phyloP scores from a whole-genome alignment of 192 early-diverging fungal genomes.

The Bifiguratus adelaidae region DNA sequence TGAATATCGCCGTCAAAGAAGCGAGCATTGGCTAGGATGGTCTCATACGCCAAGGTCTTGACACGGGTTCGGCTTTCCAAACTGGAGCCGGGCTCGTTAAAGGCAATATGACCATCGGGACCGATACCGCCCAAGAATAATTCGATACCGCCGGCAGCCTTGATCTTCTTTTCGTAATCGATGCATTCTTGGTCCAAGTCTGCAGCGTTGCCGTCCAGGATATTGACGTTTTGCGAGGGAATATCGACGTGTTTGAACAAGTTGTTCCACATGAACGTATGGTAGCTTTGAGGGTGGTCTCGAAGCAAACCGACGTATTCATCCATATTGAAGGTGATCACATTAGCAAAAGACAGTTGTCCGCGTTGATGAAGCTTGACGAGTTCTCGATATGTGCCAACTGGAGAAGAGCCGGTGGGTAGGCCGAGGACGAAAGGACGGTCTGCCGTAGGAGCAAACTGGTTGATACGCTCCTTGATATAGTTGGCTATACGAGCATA shows the following conservation, averaged over 20 bases:
- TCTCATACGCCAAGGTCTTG: slow-evolving; percentile 84
- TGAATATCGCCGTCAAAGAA: slow-evolving; percentile 78
- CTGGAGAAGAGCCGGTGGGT: slow-evolving; percentile 71
- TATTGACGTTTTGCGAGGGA: slow-evolving; percentile 69
- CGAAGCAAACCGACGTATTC: too few relatives aligned
- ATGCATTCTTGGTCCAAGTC: slow-evolving; percentile 74
- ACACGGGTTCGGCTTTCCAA: slow-evolving; percentile 71
- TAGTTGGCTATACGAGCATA: slow-evolving; percentile 45
- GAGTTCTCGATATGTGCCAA: slow-evolving; percentile 65
- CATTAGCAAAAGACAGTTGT: slow-evolving; percentile 61
- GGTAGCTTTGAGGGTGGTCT: slow-evolving; percentile 82
- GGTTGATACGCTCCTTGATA: slow-evolving; percentile 63
- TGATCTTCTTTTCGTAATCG: slow-evolving; percentile 72
- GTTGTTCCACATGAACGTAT: slow-evolving; percentile 88
- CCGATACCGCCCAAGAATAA: slow-evolving; percentile 79
- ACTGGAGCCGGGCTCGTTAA: slow-evolving; percentile 85
- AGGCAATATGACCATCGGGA: slow-evolving; percentile 87
- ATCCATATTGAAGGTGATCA: slow-evolving; percentile 84
- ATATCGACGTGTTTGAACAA: slow-evolving; percentile 86
- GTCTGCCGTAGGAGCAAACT: slow-evolving; percentile 58
- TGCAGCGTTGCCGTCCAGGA: slow-evolving; percentile 78
- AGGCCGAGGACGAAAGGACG: slow-evolving; percentile 75
- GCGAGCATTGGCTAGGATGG: slow-evolving; percentile 78
- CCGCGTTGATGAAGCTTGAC: slow-evolving; percentile 58
- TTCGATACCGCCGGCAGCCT: slow-evolving; percentile 73